These are phyloP conservation scores for Fusarium sp. DNA, from an alignment of 2,329 filamentous ascomycete genomes.

Conservation along the genomic window DNA sequence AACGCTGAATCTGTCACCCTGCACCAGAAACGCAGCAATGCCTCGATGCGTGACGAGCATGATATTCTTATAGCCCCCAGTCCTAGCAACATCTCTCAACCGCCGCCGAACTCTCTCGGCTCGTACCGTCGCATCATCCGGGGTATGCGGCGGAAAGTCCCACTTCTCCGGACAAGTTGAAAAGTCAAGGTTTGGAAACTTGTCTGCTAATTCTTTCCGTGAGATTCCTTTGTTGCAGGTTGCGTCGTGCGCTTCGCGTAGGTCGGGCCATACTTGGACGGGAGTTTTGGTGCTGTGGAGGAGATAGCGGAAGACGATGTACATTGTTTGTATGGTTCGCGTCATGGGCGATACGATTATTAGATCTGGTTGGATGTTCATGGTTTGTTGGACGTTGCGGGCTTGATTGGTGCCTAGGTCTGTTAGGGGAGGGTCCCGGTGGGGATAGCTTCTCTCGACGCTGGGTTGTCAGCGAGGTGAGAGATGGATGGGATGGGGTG, in stretches of 20 bases:
- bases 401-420: slow-evolving; percentile 19
- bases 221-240: slow-evolving; percentile 37
- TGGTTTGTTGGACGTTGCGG: neutral
- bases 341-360: slow-evolving; percentile 30
- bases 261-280: slow-evolving; percentile 37
- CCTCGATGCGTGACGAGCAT: slow-evolving; percentile 32
- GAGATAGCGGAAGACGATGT: slow-evolving; percentile 26
- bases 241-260: slow-evolving; percentile 39
- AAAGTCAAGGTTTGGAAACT: slow-evolving; percentile 34
- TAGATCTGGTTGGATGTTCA: slow-evolving; percentile 2
- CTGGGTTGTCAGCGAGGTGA: slow-evolving; percentile 1
- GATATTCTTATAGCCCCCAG: slow-evolving; percentile 28
- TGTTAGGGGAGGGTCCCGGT: slow-evolving; percentile 30
- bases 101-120: slow-evolving; percentile 32
- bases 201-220: slow-evolving; percentile 14
- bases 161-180: slow-evolving; percentile 27
- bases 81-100: slow-evolving; percentile 4
- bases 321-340: slow-evolving; percentile 33
- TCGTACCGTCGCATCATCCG: slow-evolving; percentile 18
- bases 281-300: neutral
- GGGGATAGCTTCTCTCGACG: slow-evolving; percentile 29
- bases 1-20: slow-evolving; percentile 29
- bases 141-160: slow-evolving; percentile 30
- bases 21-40: slow-evolving; percentile 33
- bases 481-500: fast-evolving